A percentile compares a stretch with the other conserved stretches of the same genome.
phyloP scores from a whole-genome alignment of 257 asterid species.

The Solanum paucissectum region DNA sequence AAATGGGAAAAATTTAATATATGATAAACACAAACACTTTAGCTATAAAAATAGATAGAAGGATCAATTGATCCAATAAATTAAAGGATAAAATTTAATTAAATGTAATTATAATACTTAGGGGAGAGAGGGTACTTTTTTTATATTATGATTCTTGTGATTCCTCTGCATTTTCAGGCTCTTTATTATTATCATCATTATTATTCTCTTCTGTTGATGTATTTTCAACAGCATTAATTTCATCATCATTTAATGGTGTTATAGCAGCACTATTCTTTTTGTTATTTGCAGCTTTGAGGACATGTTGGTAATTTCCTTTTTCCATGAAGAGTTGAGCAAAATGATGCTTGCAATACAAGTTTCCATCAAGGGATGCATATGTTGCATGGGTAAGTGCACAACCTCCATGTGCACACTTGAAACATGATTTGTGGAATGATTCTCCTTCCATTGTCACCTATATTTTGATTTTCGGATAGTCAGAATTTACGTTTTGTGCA shows the following conservation, averaged over 20 bases:
- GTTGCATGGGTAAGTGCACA: conserved; percentile 35
- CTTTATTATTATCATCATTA: background rate
- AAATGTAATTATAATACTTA: background rate
- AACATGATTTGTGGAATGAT: conserved; percentile 38
- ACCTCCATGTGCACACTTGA: conserved; percentile 42
- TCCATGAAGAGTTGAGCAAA: conserved; percentile 40
- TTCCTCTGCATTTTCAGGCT: background rate
- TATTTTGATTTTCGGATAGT: too few species aligned
- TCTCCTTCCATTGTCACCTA: conserved; percentile 36
- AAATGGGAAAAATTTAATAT: background rate
- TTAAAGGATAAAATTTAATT: background rate
- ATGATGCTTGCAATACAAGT: conserved; percentile 38
- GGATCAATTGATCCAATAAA: background rate
- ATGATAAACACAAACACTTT: background rate
- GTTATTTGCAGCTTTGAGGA: conserved; percentile 30
- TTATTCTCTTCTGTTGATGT: background rate
- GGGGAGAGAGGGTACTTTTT: background rate
- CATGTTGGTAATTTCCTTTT: conserved; percentile 44
- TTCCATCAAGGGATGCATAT: conserved; percentile 35
- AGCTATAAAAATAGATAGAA: background rate
- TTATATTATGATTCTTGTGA: background rate
- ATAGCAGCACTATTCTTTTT: conserved; percentile 18
- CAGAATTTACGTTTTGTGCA: background rate
- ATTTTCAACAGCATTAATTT: background rate
- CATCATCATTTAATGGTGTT: background rate